Conservation (phyloP, 345 rosid genomes). For the Crucihimalaya himalaica region DNA sequence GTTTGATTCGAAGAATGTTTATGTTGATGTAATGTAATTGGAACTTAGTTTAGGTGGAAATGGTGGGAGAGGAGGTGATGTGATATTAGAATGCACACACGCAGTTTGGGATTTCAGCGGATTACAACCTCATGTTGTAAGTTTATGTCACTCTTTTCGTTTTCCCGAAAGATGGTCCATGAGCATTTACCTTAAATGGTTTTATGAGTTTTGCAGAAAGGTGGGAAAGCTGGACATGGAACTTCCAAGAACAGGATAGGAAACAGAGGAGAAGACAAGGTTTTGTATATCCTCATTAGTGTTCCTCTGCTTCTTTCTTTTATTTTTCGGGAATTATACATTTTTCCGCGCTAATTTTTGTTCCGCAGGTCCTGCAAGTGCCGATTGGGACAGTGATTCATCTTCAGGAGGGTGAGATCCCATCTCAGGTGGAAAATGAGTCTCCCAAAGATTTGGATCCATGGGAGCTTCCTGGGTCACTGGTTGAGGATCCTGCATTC, state of each 20-base stretch:
- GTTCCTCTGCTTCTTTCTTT: constrained; percentile 19
- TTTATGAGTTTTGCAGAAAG: constrained; percentile 53
- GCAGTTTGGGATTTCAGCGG: constrained; percentile 91
- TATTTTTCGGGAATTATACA: background rate
- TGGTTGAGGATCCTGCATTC: constrained; percentile 45
- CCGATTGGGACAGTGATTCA: constrained; percentile 93
- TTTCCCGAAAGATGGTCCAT: background rate
- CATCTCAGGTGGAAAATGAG: constrained; percentile 43
- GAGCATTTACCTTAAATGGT: background rate
- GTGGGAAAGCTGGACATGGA: constrained; percentile 78
- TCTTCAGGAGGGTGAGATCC: constrained; percentile 74
- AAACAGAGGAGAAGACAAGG: constrained; percentile 89
- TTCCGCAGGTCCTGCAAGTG: constrained; percentile 62
- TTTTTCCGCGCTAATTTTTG: background rate
- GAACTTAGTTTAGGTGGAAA: constrained; percentile 68
- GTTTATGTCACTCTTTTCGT: constrained; percentile 21
- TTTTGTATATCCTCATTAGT: constrained; percentile 28
- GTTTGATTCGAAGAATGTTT: constrained; percentile 1
- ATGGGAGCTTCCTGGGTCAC: constrained; percentile 88
- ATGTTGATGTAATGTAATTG: constrained; percentile 19
- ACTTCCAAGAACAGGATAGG: constrained; percentile 87
- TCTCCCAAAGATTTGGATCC: constrained; percentile 65
- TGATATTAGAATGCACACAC: constrained; percentile 79
- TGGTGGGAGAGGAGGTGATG: constrained; percentile 98
- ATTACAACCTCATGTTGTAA: constrained; percentile 79